phyloP scores from a whole-genome alignment of 768 basidiomycete genomes.

The Mycena maculata region DNA sequence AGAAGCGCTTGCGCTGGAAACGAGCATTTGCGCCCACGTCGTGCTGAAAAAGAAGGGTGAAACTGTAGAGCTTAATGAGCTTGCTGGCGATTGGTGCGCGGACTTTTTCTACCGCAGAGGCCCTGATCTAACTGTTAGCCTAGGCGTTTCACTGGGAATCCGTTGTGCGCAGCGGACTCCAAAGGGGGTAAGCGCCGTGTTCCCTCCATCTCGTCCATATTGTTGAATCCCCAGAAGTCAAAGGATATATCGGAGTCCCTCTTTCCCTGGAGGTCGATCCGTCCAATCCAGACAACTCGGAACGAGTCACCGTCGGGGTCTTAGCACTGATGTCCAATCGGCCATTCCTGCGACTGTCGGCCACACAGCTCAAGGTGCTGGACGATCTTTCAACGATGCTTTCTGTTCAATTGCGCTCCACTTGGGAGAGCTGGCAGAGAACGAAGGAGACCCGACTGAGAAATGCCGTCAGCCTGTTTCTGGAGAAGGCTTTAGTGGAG shows the following conservation, averaged over 20 bases:
- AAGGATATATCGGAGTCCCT: constrained; percentile 22
- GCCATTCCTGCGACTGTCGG: constrained; percentile 5
- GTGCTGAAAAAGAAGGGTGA: constrained; percentile 22
- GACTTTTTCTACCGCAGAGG: neutral
- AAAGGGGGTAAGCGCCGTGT: neutral
- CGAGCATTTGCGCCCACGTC: constrained; percentile 27
- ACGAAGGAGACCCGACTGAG: constrained; percentile 17
- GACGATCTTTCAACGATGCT: constrained; percentile 19
- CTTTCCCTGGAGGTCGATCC: constrained; percentile 16
- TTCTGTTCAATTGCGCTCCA: constrained; percentile 25
- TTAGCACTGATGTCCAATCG: constrained; percentile 21
- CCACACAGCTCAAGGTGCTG: constrained; percentile 13
- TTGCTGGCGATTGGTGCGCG: constrained; percentile 18
- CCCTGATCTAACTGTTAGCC: neutral
- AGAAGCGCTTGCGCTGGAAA: constrained; percentile 14
- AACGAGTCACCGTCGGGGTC: constrained; percentile 25
- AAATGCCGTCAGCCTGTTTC: constrained; percentile 20
- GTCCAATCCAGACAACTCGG: constrained; percentile 6
- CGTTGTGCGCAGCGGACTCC: neutral
- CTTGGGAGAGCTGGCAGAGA: constrained; percentile 22
- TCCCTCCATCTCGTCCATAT: neutral
- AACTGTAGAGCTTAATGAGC: constrained; percentile 11
- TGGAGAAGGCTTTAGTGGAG: constrained; percentile 25
- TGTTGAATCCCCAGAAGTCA: neutral
- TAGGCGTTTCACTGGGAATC: constrained; percentile 25